Conservation (phyloP, 148 eudicot genomes). For the Camellia japonica region DNA sequence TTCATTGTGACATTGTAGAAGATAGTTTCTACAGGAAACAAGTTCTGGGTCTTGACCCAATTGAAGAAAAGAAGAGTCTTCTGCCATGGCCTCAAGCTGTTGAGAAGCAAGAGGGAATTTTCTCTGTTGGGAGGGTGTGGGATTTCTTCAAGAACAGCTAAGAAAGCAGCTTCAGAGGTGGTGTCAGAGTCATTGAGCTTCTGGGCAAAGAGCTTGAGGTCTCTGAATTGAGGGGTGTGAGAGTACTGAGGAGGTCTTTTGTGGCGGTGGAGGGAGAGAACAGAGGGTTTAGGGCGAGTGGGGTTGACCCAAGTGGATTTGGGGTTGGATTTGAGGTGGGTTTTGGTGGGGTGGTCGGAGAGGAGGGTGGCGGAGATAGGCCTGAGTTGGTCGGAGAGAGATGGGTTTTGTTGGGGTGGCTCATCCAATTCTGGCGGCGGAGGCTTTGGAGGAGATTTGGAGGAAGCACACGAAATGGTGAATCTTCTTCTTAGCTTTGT, state of each 20-base stretch:
- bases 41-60: constrained; percentile 73
- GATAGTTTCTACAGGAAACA: constrained; percentile 81
- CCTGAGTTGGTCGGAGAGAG: constrained; percentile 75
- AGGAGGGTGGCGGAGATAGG: constrained; percentile 61
- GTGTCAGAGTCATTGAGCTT: constrained; percentile 58
- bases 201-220: constrained; percentile 60
- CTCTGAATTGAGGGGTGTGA: constrained; percentile 67
- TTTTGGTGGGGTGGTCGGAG: constrained; percentile 27
- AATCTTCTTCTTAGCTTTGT: constrained; percentile 30
- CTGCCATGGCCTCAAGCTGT: constrained; percentile 69
- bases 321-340: constrained; percentile 55
- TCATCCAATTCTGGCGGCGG: constrained; percentile 33
- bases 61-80: constrained; percentile 71
- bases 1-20: constrained; percentile 92
- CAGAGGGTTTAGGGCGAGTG: constrained; percentile 61
- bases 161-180: constrained; percentile 43
- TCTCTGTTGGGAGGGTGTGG: constrained; percentile 60
- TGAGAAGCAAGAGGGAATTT: constrained; percentile 70
- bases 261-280: constrained; percentile 72
- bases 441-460: constrained; percentile 43
- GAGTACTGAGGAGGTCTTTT: constrained; percentile 38
- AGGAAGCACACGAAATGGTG: constrained; percentile 46
- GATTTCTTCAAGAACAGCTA: constrained; percentile 44
- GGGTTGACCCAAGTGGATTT: constrained; percentile 96
- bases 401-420: constrained; percentile 46